Evolutionary conservation across 345 rosid genomes (phyloP), one percentile per base, ranked within the genome.

Genomic region (Syzygium jambos): DNA sequence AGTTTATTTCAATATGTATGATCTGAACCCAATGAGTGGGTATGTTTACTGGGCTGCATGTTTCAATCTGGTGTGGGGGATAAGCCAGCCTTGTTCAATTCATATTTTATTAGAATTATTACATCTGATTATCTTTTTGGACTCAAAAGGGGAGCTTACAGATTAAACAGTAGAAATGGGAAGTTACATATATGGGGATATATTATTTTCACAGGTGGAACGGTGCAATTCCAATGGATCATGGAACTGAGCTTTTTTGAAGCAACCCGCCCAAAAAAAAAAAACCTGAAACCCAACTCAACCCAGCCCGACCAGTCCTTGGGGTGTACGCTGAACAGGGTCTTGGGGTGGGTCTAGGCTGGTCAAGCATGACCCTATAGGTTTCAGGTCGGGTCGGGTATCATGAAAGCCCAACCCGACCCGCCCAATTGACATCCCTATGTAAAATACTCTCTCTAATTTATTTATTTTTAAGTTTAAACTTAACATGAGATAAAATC

Each of bases 31-130:
- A 22, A 91, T 93, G 27, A 98, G 96, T 86, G 95, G 95, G 86
- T 98, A 95, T 88, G 91, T 95, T 86, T 95, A 94, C 88, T 96
- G 99, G 98, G 98, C 95, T 46, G 98, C 99, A 94, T 98, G 88
- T 96, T 91, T 91, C 98, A 96, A 92, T 98, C 99, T 86, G 99
- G 98, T 73, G 95, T 95, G 29, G 98, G 95, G 95, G 99, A 98
- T 96, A 93, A 88, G 86, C 86, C 88, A 87, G 55, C 86, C 46
- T 38, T 22, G 21, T 80, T n/a, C 51, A 59, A 15, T 43, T 29
- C 38, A 46, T 23, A 9, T 57, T 15, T 59, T 46, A 51, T 52
- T 17, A 27, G 19, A 41, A 54, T 43, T 85, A 54, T 30, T 21
- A 63, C 5, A 13, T 5, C 41, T n/a, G 55, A 41, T 56, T 59